Base-by-base conservation (phyloP, 192 early-diverging fungal species). In the Cetraspora pellucida region DNA sequence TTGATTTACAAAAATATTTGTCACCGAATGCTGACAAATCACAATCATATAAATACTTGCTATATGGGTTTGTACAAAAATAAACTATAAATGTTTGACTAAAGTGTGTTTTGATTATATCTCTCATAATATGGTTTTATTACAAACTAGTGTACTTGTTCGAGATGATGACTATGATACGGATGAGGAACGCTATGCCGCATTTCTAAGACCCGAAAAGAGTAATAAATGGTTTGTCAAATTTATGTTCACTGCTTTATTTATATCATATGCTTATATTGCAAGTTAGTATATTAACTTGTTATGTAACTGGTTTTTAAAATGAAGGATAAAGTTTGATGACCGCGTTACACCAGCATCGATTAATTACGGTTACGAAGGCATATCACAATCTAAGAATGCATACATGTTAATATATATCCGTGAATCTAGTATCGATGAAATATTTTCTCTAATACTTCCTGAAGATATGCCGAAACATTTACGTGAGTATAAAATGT, bases 351-450 rank as follows among this genome's bases (percentile, higher is more conserved):
- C 92, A 2, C 96, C 91, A 2, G 92, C 89, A 75, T 95, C 96
- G 8, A 88, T 96, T 75, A 94, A 98, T 47, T 96, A 97, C 43
- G 96, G 96, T 80, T 98, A 90, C 78, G 97, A 97, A 57, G 96
- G 95, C 14, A 94, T 93, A 68, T 77, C 76, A 78, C 91, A 94
- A 27, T 96, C 93, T 79, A 95, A 93, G 8, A 99, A 97, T 77
- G 98, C 98, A 9, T 99, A 99, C 86, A 98, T 99, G 97, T 85
- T 99, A 81, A 95, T 97, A 44, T 99, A 99, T 75, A 90, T 99
- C 47, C 92, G 96, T 60, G 90, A 95, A 80, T 77, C 84, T 13
- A 85, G 91, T 77, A 82, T 91, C 69, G 91, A 91, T 37, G 77
- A 88, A 27, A 88, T 98, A 43, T 82, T 98, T 67, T 83, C 85